A percentile compares a stretch with the other conserved stretches of the same genome.
Conservation (phyloP, 805 yeast genomes). For the Dipodascus albidus region DNA sequence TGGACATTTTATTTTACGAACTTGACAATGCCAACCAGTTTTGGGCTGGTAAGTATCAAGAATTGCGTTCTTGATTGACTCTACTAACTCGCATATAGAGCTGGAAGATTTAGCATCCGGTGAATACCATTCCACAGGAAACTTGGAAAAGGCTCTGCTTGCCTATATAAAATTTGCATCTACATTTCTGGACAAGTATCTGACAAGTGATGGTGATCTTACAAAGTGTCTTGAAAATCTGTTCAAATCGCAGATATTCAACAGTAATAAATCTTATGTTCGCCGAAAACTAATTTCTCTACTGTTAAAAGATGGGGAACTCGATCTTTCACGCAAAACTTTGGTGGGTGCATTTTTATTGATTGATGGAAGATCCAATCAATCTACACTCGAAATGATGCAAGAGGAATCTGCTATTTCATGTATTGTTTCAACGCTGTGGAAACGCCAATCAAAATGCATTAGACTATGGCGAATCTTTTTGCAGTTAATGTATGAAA, state of each 20-base stretch:
- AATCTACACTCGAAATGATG: constrained; percentile 33
- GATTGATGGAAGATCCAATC: constrained; percentile 34
- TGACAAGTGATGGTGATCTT: constrained; percentile 27
- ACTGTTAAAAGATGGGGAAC: constrained; percentile 13
- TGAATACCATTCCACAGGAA: constrained; percentile 30
- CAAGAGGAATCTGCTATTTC: constrained; percentile 43
- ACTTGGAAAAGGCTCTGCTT: constrained; percentile 16
- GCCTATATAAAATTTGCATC: constrained; percentile 20
- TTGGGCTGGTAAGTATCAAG: constrained; percentile 19
- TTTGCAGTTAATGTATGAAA: constrained; percentile 43
- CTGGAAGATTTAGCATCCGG: constrained; percentile 41
- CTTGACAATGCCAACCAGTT: constrained; percentile 22
- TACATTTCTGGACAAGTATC: constrained; percentile 18
- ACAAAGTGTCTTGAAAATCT: constrained; percentile 34
- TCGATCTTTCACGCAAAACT: constrained; percentile 22
- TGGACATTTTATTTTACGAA: constrained; percentile 22
- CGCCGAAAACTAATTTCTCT: constrained; percentile 27
- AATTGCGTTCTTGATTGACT: neutral
- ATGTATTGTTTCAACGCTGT: constrained; percentile 33
- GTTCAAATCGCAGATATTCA: constrained; percentile 40
- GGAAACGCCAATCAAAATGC: constrained; percentile 27
- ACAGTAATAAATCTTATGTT: constrained; percentile 39
- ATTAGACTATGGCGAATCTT: constrained; percentile 31
- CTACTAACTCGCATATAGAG: constrained; percentile 29
- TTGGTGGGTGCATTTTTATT: constrained; percentile 34